Evolutionary conservation across 2,329 filamentous ascomycete genomes (phyloP).

Genomic region (Beauveria sp.): DNA sequence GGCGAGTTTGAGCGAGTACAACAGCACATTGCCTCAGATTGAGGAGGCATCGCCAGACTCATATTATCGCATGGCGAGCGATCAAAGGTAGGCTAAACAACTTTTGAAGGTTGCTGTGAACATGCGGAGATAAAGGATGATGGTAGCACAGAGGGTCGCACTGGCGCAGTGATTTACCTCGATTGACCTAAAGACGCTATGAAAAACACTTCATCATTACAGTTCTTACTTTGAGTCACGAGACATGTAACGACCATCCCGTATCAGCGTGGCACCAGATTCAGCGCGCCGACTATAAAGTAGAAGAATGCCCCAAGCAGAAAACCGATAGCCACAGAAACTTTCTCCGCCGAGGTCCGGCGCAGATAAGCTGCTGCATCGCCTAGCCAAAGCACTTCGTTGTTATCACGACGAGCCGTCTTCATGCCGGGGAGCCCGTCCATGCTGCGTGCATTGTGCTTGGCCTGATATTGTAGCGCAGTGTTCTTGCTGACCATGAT

Average conservation of each 20-base stretch:
- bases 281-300: not conserved
- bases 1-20: not conserved
- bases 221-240: not conserved
- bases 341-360: slow-evolving; percentile 23
- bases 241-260: not conserved
- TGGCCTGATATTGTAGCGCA: slow-evolving; percentile 46
- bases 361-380: slow-evolving; percentile 25
- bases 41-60: not conserved
- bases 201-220: not conserved
- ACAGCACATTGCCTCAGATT: not conserved
- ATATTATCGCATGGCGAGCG: not conserved
- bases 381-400: slow-evolving; percentile 38
- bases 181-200: not conserved
- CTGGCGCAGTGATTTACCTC: no score
- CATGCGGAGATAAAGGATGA: no score
- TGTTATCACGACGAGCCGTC: slow-evolving; percentile 41
- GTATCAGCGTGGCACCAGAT: not conserved
- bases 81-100: not conserved
- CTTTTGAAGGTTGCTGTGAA: not conserved
- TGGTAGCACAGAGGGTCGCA: not conserved
- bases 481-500: slow-evolving; percentile 42
- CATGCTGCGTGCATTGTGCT: slow-evolving; percentile 47
- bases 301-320: slow-evolving; percentile 15
- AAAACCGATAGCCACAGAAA: slow-evolving; percentile 26
- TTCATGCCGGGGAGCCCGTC: slow-evolving; percentile 53